Evolutionary conservation across 2,329 filamentous ascomycete genomes (phyloP).

Genomic region (Aspergillus novofumigatus): DNA sequence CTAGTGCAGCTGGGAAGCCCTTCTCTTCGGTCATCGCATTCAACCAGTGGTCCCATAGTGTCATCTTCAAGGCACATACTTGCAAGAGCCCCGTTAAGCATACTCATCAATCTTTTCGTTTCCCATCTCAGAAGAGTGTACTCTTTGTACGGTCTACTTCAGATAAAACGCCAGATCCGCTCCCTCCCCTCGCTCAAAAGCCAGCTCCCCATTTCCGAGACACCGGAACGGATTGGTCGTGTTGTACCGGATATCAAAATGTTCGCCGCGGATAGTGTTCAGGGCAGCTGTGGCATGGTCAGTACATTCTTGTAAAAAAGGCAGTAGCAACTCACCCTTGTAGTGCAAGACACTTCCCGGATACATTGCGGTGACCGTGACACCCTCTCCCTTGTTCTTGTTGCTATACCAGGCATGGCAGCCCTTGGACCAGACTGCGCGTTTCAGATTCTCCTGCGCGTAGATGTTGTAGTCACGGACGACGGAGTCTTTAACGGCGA

Average conservation of each 20-base stretch:
- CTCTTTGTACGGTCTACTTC: too few relatives aligned
- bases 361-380: conserved; percentile 21
- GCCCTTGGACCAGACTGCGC: conserved; percentile 23
- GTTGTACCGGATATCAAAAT: conserved; percentile 15
- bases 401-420: conserved; percentile 26
- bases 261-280: conserved; percentile 12
- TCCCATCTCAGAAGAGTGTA: too few relatives aligned
- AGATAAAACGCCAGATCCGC: conserved; percentile 11
- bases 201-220: conserved; percentile 12
- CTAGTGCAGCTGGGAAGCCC: too few relatives aligned
- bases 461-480: conserved; percentile 18
- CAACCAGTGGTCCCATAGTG: too few relatives aligned
- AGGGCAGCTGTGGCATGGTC: conserved; percentile 1
- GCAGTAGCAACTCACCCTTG: conserved; percentile 8
- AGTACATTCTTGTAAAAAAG: neutral
- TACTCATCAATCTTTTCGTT: too few relatives aligned
- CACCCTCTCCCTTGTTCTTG: conserved; percentile 1
- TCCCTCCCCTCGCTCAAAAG: conserved; percentile 5
- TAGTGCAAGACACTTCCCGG: conserved; percentile 22
- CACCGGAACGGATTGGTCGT: conserved; percentile 11
- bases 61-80: too few relatives aligned
- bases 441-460: conserved; percentile 19
- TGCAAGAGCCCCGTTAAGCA: too few relatives aligned
- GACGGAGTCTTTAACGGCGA: conserved; percentile 13
- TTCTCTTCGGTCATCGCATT: too few relatives aligned